Evolutionary conservation across 2,329 filamentous ascomycete species (phyloP), one percentile per base, ranked within the genome.

Genomic region (Cladosporium austrohemisphaericum): DNA sequence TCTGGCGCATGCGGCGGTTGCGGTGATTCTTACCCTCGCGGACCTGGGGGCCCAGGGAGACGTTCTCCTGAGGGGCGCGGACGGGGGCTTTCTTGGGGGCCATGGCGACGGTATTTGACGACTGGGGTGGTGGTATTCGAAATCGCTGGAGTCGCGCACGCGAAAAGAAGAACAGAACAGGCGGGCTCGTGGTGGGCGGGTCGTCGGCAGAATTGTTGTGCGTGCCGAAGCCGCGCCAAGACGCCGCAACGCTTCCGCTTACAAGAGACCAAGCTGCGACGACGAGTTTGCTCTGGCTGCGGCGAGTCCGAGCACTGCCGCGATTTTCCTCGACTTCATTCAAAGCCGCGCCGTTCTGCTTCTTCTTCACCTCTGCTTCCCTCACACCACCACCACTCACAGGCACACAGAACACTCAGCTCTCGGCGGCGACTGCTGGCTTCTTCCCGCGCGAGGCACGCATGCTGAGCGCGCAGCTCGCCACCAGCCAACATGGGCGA

Each of bases 31-130:
- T 74, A 92, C 89, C 91, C 82, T 96, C 92, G 72, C 91, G 86
- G 79, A 91, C 88, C 76, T 95, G 88, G 72, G 93, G 93, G 68
- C 93, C 93, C 68, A 97, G 84, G 76, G 87, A 91, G 81, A 98
- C 93, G 80, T 98, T 98, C 85, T 97, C 93, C 80, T 92, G 76
- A 60, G 76, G 84, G 67, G 83, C 81, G 69, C 87, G 84, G 72
- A 85, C 81, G 68, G 83, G 77, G 75, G 85, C 84, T 81, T 92
- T 91, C 84, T 94, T 94, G 75, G 91, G 91, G 76, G 91, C 79
- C 92, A 97, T 97, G 25, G 25, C 25, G 33, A 47, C 44, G 44
- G 44, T 47, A 72, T 76, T 51, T n/a, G 35, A 32, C 36, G 49
- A 37, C 33, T 36, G 37, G 33, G 44, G 35, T 37, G 44, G 35